Evolutionary conservation across 148 eudicot genomes (phyloP), one percentile per base, ranked within the genome.

Genomic region (Polygonum maritimum): DNA sequence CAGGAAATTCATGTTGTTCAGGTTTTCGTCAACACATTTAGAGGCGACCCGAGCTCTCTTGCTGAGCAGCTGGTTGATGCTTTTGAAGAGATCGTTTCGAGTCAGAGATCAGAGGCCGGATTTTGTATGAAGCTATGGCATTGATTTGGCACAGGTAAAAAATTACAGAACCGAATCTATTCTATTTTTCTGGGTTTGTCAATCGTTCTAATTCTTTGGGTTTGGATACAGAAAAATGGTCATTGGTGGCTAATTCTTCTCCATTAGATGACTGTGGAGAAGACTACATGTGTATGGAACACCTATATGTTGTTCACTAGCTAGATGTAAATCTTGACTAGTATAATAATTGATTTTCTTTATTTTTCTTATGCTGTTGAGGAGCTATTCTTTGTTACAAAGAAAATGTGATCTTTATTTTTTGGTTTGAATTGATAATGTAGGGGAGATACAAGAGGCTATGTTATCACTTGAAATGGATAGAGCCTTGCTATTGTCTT

Each of bases 41-140:
- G 83, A 38, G 93, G 88, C 45, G 96, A 93, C 75, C 89, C 93
- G 1, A 86, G 80, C 16, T 86, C 86, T 9, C 91, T 93, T 54
- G 88, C 98, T 5, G 98, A 88, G 75, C 98, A 93, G 86, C 90
- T 93, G 48, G 79, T 88, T 1, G 93, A 93, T 80, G 85, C 96
- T 5, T 93, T 93, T 26, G 86, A 84, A 11, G 93, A 91, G 0
- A 79, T 83, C 2, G 81, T 91, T 60, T 89, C 90, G 3, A 87
- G 86, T 82, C 84, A 84, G 83, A 82, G 87, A 76, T 77, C 83
- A 38, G 81, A 82, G 3, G 70, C 83, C 0, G 96, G 96, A 67
- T 86, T 93, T 72, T 93, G 98, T 82, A 69, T 84, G 78, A 91
- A 88, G 91, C 90, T 93, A 74, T 93, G 93, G 93, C 98, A 93